phyloP scores from a whole-genome alignment of 345 rosid species.

The Salix viminalis region DNA sequence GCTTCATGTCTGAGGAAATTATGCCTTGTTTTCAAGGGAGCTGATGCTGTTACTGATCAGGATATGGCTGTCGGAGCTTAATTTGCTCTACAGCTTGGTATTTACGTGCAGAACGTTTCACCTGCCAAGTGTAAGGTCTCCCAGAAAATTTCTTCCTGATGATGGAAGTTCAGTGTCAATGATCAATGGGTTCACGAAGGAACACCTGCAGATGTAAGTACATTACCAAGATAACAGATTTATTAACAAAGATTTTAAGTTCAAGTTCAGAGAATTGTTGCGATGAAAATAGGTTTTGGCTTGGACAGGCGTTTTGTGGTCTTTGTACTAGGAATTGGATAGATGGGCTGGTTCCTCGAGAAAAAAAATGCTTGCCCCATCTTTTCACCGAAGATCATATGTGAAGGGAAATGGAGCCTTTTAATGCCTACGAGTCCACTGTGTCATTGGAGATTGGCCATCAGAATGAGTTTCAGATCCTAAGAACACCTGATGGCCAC shows the following conservation, averaged over 20 bases:
- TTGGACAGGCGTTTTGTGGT: background rate
- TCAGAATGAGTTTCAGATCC: background rate
- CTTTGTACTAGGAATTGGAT: background rate
- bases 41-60: constrained; percentile 65
- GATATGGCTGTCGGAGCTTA: constrained; percentile 82
- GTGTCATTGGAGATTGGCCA: background rate
- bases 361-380: too few species aligned
- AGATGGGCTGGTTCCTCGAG: background rate
- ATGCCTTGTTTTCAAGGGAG: constrained; percentile 64
- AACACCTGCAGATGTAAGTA: constrained; percentile 7
- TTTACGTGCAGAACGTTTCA: background rate
- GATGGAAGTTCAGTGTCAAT: background rate
- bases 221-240: constrained; percentile 3
- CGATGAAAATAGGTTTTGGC: background rate
- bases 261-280: background rate
- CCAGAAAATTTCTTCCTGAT: background rate
- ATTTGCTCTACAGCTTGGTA: background rate
- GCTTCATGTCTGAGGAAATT: constrained; percentile 54
- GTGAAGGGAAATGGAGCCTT: background rate
- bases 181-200: background rate
- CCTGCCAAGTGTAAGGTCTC: background rate
- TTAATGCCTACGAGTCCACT: background rate
- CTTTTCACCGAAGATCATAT: too few species aligned
- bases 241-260: background rate
- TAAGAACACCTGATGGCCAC: too few species aligned